A percentile compares a stretch with the other conserved stretches of the same genome.
Conservation (phyloP, 108 stramenopile genomes). For the Tribonema minus region DNA sequence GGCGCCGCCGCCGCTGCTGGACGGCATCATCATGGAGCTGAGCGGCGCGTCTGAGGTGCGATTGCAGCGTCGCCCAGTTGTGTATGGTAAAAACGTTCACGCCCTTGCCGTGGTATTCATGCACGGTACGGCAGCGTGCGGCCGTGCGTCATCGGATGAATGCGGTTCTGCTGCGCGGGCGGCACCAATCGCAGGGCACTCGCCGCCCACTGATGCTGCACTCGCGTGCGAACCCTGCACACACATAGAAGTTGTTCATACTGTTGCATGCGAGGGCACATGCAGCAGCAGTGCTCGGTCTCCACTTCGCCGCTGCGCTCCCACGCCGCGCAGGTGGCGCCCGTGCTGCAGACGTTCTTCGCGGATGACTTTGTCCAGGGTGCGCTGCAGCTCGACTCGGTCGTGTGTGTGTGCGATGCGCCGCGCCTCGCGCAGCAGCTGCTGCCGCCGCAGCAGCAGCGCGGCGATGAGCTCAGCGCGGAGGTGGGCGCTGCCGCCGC, state of each 20-base stretch:
- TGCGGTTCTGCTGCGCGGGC: too few relatives aligned
- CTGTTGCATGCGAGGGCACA: background rate
- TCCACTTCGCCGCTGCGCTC: background rate
- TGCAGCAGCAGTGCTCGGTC: background rate
- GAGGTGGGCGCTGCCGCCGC: background rate
- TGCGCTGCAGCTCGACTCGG: conserved; percentile 34
- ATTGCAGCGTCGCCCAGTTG: too few relatives aligned
- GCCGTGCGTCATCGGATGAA: too few relatives aligned
- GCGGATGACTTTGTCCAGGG: conserved; percentile 70
- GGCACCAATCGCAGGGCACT: too few relatives aligned
- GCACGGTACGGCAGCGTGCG: too few relatives aligned
- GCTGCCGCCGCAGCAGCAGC: background rate
- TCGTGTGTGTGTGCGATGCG: conserved; percentile 40
- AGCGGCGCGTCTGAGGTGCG: conserved; percentile 43
- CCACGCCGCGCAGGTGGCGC: conserved; percentile 64
- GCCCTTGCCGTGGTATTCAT: too few relatives aligned
- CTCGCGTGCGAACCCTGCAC: too few relatives aligned
- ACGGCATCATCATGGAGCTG: conserved; percentile 90
- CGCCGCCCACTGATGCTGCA: too few relatives aligned
- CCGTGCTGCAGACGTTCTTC: conserved; percentile 90
- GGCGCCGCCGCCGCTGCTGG: conserved; percentile 47
- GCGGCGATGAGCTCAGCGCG: background rate
- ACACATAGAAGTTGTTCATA: too few relatives aligned
- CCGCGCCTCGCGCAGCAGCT: conserved; percentile 1
- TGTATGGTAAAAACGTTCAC: too few relatives aligned